Base-by-base conservation (phyloP, 2,329 filamentous ascomycete species). In the Nothomitra cinnamomea region DNA sequence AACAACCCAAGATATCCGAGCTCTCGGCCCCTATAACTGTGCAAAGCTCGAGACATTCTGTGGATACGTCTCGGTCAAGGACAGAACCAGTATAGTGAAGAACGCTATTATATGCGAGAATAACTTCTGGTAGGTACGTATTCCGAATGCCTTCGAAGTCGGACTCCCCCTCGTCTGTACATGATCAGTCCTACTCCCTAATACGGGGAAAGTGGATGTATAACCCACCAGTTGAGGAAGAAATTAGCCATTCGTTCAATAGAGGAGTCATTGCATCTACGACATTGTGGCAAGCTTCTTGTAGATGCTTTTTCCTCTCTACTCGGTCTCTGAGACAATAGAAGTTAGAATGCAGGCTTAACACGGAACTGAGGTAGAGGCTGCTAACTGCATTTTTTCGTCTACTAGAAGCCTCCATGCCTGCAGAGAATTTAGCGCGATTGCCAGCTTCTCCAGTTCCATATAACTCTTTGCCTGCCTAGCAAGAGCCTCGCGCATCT, bases 11-110 rank as follows among this genome's bases (percentile, higher is more conserved):
- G 41, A 90, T 67, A 59, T 83, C 80, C 22, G 80, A 80, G 56
- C 75, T 77, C 58, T 81, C 78, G 54, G 83, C 80, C 1, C 90
- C 87, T 51, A 95, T 76, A 1, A 81, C 65, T 1, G 82, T 80
- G 1, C 87, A 82, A 15, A 98, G 72, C 56, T 95, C 86, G 85
- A 98, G 90, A 61, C 83, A 85, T 63, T 90, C 82, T 24, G 92
- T 75, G 17, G 94, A 73, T 58, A 83, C 78, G 55, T 90, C 85
- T 43, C 87, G 80, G 47, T 80, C 83, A 43, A 94, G 71, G 50
- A 79, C 75, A 48, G 80, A 81, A 2, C 87, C 87, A 0, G 85
- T 83, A 62, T 84, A 85, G 64, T 94, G 85, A 51, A 96, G 71
- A 1, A 85, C 82, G 61, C 78, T 82, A 63, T 92, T 79, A 65